Percentiles rank a stretch among this genome's conserved stretches.
Evolutionary conservation across 179 eudicot species (phyloP).

Genomic region (Spinacia oleracea): DNA sequence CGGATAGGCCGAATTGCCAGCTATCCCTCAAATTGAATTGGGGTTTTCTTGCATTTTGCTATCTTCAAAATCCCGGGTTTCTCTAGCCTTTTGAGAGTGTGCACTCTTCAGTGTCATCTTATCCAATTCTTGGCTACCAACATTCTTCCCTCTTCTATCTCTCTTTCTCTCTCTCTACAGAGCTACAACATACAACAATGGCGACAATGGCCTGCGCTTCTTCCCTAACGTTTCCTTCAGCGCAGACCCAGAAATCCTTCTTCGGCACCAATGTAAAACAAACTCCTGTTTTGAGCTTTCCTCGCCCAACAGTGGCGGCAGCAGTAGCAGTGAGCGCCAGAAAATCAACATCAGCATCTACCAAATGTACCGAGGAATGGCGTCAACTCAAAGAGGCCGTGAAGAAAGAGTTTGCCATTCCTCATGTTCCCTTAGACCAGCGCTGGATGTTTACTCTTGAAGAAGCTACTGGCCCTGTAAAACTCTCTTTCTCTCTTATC

Average conservation of each 20-base stretch:
- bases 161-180: not conserved
- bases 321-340: too few relatives aligned
- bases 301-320: constrained; percentile 19
- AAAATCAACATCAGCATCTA: not conserved
- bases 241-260: constrained; percentile 25
- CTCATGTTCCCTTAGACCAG: constrained; percentile 42
- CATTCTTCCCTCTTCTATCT: not conserved
- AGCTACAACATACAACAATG: constrained; percentile 12
- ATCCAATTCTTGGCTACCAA: not conserved
- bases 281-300: constrained; percentile 18
- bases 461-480: constrained; percentile 47
- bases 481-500: constrained; percentile 6
- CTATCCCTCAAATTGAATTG: not conserved
- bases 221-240: constrained; percentile 26
- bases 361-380: constrained; percentile 11
- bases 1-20: not conserved
- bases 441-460: constrained; percentile 52
- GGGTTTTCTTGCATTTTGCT: not conserved
- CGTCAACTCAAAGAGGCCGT: constrained; percentile 19
- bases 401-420: not conserved
- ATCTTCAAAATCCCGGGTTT: not conserved
- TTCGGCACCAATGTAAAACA: constrained; percentile 3
- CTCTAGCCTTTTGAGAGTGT: not conserved
- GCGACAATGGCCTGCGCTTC: constrained; percentile 38
- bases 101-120: constrained; percentile 9